These are phyloP conservation scores for Colletotrichum paranaense DNA, from an alignment of 2,329 filamentous ascomycete species.

Conservation along the genomic window DNA sequence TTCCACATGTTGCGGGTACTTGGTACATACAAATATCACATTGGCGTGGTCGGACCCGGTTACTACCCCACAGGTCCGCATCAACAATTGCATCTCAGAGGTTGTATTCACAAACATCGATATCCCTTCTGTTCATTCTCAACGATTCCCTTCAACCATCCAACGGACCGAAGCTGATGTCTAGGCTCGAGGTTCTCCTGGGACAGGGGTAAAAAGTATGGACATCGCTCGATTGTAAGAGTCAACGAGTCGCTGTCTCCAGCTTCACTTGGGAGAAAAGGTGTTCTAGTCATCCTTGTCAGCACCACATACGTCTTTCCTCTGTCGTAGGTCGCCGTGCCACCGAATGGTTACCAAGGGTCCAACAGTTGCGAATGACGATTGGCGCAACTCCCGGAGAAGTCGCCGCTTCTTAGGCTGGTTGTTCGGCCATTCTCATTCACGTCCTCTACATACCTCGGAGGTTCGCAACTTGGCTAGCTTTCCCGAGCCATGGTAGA, in stretches of 20 bases:
- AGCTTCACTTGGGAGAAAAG: not conserved
- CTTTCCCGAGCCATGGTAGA: not conserved
- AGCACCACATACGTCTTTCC: not conserved
- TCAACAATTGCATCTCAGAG: constrained; percentile 3
- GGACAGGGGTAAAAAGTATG: not conserved
- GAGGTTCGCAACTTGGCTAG: not conserved
- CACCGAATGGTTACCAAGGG: not conserved
- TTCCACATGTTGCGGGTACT: constrained; percentile 24
- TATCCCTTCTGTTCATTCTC: not conserved
- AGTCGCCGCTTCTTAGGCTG: not conserved
- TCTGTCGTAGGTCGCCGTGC: not conserved
- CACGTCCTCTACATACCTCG: not conserved
- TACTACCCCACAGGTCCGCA: not conserved
- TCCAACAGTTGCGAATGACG: not conserved
- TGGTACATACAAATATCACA: constrained; percentile 4
- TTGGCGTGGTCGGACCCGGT: not conserved
- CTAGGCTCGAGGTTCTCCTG: not conserved
- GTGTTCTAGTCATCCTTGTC: not conserved
- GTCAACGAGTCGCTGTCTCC: not conserved
- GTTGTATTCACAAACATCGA: not conserved
- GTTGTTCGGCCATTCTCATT: not conserved
- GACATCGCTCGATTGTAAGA: not conserved
- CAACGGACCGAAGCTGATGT: not conserved
- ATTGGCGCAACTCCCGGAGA: not conserved
- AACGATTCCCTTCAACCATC: not conserved